Evolutionary conservation across 768 basidiomycete species (phyloP), one percentile per base, ranked within the genome.

Genomic region (Boletus rubescentipes): DNA sequence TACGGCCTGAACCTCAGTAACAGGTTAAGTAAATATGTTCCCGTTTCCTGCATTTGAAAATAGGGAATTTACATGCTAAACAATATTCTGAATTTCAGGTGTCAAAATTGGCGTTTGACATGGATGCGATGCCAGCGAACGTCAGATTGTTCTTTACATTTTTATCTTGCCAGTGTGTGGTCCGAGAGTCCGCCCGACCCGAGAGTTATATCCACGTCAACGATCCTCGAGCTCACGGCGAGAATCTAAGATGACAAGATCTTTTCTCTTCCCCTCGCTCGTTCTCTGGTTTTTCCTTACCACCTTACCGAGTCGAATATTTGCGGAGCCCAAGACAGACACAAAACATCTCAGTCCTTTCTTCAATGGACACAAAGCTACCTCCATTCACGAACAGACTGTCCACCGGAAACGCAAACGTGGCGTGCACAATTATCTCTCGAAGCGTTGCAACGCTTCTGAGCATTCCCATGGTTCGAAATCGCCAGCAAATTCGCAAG

Each of bases 381-480:
- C 3, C 14, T 35, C 44, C 26, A 34, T 43, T 16, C 39, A 50
- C 21, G 39, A 35, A 32, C 44, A 54, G 9, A 32, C 29, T 23
- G 12, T 26, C 12, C 56, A 54, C 41, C 61, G 61, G 52, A 55
- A 43, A 26, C 61, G 48, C 50, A 64, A 55, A 52, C 55, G 58
- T 26, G 42, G 56, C 35, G 56, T 52, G 54, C 53, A 59, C 14
- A 42, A 55, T 34, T 47, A 57, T 40, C 23, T 48, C 26, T 41
- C 31, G 40, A 64, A 56, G 45, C 64, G 61, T 37, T 65, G 64
- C 56, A 49, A 51, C 29, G 34, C 61, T 23, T 50, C 54, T 30
- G 35, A 46, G 20, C 49, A 55, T 36, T 26, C 58, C 41, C 55
- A 42, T 42, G n/a, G 31, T 26, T 51, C 51, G 32, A 36, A 50